phyloP scores from a whole-genome alignment of 768 basidiomycete species.

The Pisolithus marmoratus region DNA sequence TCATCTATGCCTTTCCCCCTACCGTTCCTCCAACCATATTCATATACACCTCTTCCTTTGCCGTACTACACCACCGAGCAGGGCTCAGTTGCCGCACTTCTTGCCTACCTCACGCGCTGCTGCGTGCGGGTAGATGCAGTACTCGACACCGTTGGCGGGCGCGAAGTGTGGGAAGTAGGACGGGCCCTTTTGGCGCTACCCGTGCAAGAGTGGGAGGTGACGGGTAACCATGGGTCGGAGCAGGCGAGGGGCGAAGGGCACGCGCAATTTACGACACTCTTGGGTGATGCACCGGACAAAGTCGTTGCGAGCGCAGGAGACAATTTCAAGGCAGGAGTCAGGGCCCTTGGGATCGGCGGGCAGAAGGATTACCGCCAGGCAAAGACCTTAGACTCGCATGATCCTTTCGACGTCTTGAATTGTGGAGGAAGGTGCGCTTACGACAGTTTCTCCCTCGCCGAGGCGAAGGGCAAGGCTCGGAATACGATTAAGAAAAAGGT shows the following conservation, averaged over 20 bases:
- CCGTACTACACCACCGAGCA: conserved; percentile 23
- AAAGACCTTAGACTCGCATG: not conserved
- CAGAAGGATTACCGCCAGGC: conserved; percentile 19
- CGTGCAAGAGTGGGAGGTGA: conserved; percentile 23
- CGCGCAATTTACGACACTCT: conserved; percentile 72
- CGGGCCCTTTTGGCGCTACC: conserved; percentile 48
- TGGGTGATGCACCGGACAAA: conserved; percentile 63
- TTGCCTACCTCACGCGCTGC: conserved; percentile 23
- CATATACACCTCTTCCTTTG: conserved; percentile 25
- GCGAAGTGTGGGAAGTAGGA: conserved; percentile 71
- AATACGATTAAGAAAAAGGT: conserved; percentile 28
- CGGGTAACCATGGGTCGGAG: conserved; percentile 17
- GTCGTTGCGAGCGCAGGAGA: conserved; percentile 67
- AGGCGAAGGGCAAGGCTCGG: conserved; percentile 12
- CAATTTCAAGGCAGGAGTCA: conserved; percentile 66
- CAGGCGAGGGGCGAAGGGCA: conserved; percentile 20
- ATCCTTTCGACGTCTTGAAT: conserved; percentile 2
- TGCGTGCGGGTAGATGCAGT: conserved; percentile 63
- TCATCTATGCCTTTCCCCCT: not conserved
- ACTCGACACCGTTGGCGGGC: conserved; percentile 79
- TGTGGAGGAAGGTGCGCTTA: conserved; percentile 16
- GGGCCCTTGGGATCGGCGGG: conserved; percentile 41
- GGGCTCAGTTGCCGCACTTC: conserved; percentile 18
- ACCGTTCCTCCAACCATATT: conserved; percentile 17
- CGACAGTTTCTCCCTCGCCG: not conserved